Base-by-base conservation (phyloP, 208 protist genomes). In the Lotmaria passim region DNA sequence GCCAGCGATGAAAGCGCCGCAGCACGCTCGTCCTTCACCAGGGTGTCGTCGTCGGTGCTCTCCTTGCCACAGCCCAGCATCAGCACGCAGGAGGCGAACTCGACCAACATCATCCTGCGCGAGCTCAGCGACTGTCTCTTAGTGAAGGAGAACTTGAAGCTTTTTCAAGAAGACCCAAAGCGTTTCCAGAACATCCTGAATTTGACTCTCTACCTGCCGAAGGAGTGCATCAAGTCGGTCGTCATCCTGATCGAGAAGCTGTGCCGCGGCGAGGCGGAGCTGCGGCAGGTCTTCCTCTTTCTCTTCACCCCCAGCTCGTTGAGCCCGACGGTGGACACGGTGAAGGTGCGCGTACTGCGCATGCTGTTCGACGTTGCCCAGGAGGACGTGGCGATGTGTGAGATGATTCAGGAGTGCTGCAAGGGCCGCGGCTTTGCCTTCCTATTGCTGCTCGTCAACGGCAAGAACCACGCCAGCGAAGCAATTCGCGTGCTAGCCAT, bases 281-380 rank as follows among this genome's bases (percentile, higher is more conserved):
- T 94, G 72, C 86, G 87, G 57, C 73, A 72, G 14, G 80, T 80
- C 17, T 76, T 96, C 30, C 50, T 67, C 17, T 93, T 93, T 57
- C 79, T 94, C 58, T 78, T 93, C 15, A 53, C 66, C 21, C 73
- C 83, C n/a, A 68, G 59, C 51, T 46, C 50, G 26, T 15, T 55
- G 46, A 48, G 53, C 53, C 63, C 70, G 30, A 82, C 78, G 1
- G 59, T 67, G 3, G 87, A 92, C 69, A 62, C 77, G 28, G 79
- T 83, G 47, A 95, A 94, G 79, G 82, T 85, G 46, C 85, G 82
- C 36, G 73, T 97, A 23, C 47, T 97, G 60, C 83, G 83, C 52
- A 97, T 97, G 92, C 78, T 97, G n/a, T 97, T 89, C 69, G 89
- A 97, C 61, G 78, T 95, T 36, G 79, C 92, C 17, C 74, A 85